A percentile compares a stretch with the other conserved stretches of the same genome.
Evolutionary conservation across 192 early-diverging fungal genomes (phyloP).

Genomic region (Podila epigama): DNA sequence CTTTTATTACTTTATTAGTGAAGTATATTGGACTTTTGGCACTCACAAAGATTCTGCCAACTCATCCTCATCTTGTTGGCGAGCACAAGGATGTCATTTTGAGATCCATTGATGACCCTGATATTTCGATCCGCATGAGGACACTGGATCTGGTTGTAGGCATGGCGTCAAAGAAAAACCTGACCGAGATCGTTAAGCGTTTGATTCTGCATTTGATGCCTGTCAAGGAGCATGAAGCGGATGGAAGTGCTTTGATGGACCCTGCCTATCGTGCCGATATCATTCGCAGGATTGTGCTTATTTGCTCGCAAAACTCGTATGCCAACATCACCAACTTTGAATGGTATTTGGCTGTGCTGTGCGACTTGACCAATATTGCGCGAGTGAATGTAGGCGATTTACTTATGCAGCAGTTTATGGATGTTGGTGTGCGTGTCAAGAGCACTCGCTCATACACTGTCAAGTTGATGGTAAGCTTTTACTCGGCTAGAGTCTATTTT

Average conservation of each 20-base stretch:
- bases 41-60: slow-evolving; percentile 80
- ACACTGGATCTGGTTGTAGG: slow-evolving; percentile 86
- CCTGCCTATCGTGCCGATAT: slow-evolving; percentile 82
- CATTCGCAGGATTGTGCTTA: slow-evolving; percentile 80
- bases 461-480: slow-evolving; percentile 66
- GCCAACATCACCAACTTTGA: slow-evolving; percentile 89
- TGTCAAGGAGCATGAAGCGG: slow-evolving; percentile 44
- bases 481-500: too few species aligned
- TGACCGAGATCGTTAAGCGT: slow-evolving; percentile 83
- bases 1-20: slow-evolving; percentile 56
- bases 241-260: slow-evolving; percentile 52
- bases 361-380: slow-evolving; percentile 77
- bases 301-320: slow-evolving; percentile 88
- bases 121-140: slow-evolving; percentile 89
- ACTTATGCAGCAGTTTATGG: slow-evolving; percentile 82
- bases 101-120: slow-evolving; percentile 89
- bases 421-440: slow-evolving; percentile 88
- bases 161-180: slow-evolving; percentile 85
- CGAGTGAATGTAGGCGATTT: slow-evolving; percentile 78
- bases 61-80: slow-evolving; percentile 83
- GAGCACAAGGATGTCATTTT: slow-evolving; percentile 87
- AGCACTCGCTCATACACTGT: slow-evolving; percentile 83
- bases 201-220: slow-evolving; percentile 83
- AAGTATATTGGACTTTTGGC: slow-evolving; percentile 94
- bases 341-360: slow-evolving; percentile 91